Percentiles rank a stretch among this genome's conserved stretches.
Evolutionary conservation across 2,329 filamentous ascomycete genomes (phyloP).

Genomic region (Amphichorda felina): DNA sequence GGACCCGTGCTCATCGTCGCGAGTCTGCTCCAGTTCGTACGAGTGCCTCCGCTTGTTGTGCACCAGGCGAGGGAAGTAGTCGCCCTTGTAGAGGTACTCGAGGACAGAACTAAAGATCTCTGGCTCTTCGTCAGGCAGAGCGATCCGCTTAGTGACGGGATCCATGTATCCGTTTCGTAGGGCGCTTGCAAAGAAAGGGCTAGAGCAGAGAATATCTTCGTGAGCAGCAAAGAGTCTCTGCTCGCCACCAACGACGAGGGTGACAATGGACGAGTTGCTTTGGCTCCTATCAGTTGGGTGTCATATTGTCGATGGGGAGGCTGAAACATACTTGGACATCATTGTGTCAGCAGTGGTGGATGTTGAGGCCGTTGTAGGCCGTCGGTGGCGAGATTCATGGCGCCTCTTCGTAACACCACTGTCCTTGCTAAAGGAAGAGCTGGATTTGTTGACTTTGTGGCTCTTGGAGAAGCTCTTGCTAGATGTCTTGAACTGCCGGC

Average conservation of each 20-base stretch:
- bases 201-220: conserved; percentile 69
- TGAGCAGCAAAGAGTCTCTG: conserved; percentile 86
- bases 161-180: conserved; percentile 22
- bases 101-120: conserved; percentile 85
- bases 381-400: conserved; percentile 35
- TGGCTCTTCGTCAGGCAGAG: conserved; percentile 74
- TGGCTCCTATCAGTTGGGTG: neutral
- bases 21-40: conserved; percentile 65
- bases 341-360: conserved; percentile 22
- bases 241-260: conserved; percentile 67
- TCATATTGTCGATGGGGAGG: neutral
- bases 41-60: conserved; percentile 72
- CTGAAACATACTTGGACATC: conserved; percentile 29
- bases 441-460: conserved; percentile 35
- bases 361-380: conserved; percentile 34
- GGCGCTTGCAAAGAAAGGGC: conserved; percentile 57
- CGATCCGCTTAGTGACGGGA: conserved; percentile 50
- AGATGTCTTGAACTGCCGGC: conserved; percentile 29
- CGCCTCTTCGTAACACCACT: conserved; percentile 41
- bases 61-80: conserved; percentile 75
- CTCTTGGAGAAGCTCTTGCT: conserved; percentile 42
- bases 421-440: conserved; percentile 41
- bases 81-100: conserved; percentile 88
- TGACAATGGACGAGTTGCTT: conserved; percentile 59
- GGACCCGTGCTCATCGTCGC: conserved; percentile 28